A percentile compares a stretch with the other conserved stretches of the same genome.
Evolutionary conservation across 2,329 filamentous ascomycete genomes (phyloP).

Genomic region (Botrytis elliptica): DNA sequence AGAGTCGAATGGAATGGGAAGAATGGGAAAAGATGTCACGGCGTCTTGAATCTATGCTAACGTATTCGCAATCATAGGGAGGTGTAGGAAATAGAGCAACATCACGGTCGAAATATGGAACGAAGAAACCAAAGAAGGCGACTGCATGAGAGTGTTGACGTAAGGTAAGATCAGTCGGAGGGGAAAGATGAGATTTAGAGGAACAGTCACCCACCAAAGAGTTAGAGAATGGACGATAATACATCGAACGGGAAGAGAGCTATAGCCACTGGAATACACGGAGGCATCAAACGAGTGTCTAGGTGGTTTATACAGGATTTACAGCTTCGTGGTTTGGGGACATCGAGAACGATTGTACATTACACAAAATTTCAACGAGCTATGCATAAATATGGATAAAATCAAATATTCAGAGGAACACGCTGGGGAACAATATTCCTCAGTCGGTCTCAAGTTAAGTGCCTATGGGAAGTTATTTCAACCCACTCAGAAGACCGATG

Average conservation of each 20-base stretch:
- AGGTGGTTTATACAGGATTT: background rate
- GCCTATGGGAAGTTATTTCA: background rate
- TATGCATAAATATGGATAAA: background rate
- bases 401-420: background rate
- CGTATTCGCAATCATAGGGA: conserved; percentile 55
- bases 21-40: background rate
- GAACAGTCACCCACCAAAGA: background rate
- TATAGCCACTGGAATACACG: background rate
- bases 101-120: conserved; percentile 93
- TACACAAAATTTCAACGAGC: conserved; percentile 14
- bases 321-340: background rate
- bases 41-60: conserved; percentile 32
- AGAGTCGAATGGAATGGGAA: background rate
- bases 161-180: conserved; percentile 16
- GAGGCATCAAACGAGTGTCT: background rate
- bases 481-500: background rate
- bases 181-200: background rate
- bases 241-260: background rate
- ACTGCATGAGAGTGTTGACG: conserved; percentile 20
- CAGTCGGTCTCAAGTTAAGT: background rate
- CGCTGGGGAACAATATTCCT: background rate
- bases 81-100: conserved; percentile 83
- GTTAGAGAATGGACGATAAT: background rate
- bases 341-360: conserved; percentile 5
- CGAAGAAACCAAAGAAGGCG: conserved; percentile 94